phyloP scores from a whole-genome alignment of 371 early-diverging fungal species.

The Homolaphlyctis polyrhiza region DNA sequence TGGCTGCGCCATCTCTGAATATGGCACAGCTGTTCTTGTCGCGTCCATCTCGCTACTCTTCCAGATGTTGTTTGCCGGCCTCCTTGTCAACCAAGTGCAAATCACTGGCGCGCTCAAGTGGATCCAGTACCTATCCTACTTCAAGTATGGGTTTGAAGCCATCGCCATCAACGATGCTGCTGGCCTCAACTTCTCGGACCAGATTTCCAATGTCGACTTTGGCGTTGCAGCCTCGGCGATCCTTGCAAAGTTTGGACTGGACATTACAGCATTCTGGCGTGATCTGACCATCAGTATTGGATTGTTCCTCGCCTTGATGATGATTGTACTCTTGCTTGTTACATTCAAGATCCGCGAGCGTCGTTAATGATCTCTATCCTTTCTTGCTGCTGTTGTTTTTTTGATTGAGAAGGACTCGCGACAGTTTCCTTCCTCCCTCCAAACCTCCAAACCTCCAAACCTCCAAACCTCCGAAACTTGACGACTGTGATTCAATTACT shows the following conservation, averaged over 20 bases:
- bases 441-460: no score
- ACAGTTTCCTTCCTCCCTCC: no score
- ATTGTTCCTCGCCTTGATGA: neutral
- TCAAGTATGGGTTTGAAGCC: slow-evolving; percentile 87
- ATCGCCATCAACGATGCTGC: slow-evolving; percentile 84
- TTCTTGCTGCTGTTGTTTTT: no score
- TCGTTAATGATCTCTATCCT: neutral
- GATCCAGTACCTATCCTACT: slow-evolving; percentile 75
- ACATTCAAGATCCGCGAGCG: neutral
- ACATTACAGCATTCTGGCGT: neutral
- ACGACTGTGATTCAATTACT: no score
- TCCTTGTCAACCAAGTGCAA: slow-evolving; percentile 70
- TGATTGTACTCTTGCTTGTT: neutral
- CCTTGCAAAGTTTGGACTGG: neutral
- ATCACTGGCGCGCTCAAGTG: slow-evolving; percentile 67
- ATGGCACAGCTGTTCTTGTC: slow-evolving; percentile 72
- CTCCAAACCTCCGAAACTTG: no score
- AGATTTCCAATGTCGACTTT: neutral
- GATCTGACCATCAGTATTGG: neutral
- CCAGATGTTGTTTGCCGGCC: slow-evolving; percentile 85
- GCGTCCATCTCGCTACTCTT: slow-evolving; percentile 79
- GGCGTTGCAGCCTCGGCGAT: neutral
- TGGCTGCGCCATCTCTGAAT: slow-evolving; percentile 63
- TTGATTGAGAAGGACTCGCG: no score
- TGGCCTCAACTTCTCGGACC: slow-evolving; percentile 37